Evolutionary conservation across 2,329 filamentous ascomycete species (phyloP).

Genomic region (Clonostachys sp.): DNA sequence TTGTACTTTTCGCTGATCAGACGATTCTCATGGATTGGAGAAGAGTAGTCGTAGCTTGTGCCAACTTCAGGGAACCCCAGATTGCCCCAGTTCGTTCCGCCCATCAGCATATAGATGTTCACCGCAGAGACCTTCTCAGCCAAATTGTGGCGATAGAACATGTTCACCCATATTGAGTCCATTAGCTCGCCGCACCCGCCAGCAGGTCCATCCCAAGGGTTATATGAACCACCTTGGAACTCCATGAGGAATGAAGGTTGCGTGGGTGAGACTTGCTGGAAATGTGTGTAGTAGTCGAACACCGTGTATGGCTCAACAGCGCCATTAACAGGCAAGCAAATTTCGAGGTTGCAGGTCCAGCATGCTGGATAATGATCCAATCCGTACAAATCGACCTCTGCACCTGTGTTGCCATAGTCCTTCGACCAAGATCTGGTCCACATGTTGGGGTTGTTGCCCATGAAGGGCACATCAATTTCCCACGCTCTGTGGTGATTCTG

Average conservation of each 20-base stretch:
- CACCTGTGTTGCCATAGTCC: constrained; percentile 1
- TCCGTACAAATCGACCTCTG: constrained; percentile 11
- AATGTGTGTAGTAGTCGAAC: constrained; percentile 50
- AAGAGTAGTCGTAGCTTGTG: constrained; percentile 5
- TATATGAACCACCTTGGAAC: constrained; percentile 69
- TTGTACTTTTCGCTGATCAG: constrained; percentile 21
- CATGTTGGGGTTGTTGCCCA: constrained; percentile 59
- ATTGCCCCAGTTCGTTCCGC: constrained; percentile 77
- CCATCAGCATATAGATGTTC: constrained; percentile 70
- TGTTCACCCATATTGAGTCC: constrained; percentile 63
- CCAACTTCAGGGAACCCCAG: constrained; percentile 55
- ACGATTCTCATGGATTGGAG: constrained; percentile 3
- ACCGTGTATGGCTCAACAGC: constrained; percentile 48
- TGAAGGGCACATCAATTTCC: constrained; percentile 69
- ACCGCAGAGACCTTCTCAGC: constrained; percentile 58
- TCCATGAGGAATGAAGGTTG: constrained; percentile 14
- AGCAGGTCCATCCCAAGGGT: constrained; percentile 69
- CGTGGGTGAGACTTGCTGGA: not conserved
- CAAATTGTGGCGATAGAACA: constrained; percentile 71
- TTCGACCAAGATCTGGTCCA: no score
- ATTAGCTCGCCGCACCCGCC: constrained; percentile 59
- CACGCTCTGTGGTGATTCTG: constrained; percentile 62
- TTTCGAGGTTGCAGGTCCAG: constrained; percentile 1
- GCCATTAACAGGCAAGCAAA: constrained; percentile 48
- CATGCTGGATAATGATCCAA: constrained; percentile 40